Conservation (phyloP, 805 yeast species). For the Ogataea nonfermentans region DNA sequence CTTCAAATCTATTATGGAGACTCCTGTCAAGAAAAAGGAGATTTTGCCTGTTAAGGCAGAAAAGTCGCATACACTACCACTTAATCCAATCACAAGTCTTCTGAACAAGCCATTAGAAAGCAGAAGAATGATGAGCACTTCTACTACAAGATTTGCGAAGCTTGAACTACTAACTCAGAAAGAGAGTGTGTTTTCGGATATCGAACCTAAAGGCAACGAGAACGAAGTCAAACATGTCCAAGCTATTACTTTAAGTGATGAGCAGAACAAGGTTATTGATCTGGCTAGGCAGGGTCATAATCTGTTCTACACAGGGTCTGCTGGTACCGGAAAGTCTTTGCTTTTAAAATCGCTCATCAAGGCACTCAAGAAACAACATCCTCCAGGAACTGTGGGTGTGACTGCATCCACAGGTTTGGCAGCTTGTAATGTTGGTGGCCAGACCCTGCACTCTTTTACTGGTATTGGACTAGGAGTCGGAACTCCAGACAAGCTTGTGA, state of each 20-base stretch:
- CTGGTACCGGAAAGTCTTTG: constrained; percentile 97
- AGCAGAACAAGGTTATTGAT: constrained; percentile 64
- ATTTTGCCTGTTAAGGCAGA: not conserved
- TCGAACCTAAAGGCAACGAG: not conserved
- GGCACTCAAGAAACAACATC: constrained; percentile 44
- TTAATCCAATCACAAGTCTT: not conserved
- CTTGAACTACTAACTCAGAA: constrained; percentile 25
- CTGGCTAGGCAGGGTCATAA: constrained; percentile 61
- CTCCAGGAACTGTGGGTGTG: constrained; percentile 57
- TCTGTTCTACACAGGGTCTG: constrained; percentile 93
- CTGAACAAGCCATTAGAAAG: constrained; percentile 1
- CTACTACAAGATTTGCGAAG: constrained; percentile 9
- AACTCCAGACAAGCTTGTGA: constrained; percentile 42
- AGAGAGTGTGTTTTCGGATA: constrained; percentile 7
- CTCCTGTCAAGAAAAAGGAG: not conserved
- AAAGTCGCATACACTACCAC: not conserved
- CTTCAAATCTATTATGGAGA: not conserved
- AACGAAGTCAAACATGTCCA: constrained; percentile 19
- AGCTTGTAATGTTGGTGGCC: constrained; percentile 79
- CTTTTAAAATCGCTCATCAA: constrained; percentile 65
- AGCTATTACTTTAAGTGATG: constrained; percentile 45
- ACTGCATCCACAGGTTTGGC: constrained; percentile 87
- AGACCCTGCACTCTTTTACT: constrained; percentile 71
- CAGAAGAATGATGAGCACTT: constrained; percentile 14
- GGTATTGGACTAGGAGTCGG: constrained; percentile 76